These are phyloP conservation scores for Pascua guehoae DNA, from an alignment of 1,284 basidiomycete species.

Conservation along the genomic window DNA sequence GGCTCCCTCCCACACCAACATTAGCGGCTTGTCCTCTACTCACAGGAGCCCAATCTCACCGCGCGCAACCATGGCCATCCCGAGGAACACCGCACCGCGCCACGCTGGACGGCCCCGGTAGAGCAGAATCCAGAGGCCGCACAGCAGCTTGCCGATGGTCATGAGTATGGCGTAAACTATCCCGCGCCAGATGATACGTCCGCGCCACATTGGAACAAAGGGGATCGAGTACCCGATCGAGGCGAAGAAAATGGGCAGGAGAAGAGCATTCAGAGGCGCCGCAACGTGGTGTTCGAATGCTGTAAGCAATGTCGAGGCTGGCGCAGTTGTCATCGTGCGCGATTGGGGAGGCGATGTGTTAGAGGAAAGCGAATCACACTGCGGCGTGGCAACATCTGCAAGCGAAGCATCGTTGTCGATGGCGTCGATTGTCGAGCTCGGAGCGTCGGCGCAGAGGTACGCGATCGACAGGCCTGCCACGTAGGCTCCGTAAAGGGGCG, in stretches of 20 bases:
- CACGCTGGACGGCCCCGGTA: slow-evolving; percentile 20
- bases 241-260: slow-evolving; percentile 58
- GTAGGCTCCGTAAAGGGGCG: slow-evolving; percentile 53
- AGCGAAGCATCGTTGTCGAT: too few species aligned
- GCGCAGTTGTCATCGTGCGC: too few species aligned
- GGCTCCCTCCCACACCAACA: too few species aligned
- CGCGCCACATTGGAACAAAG: slow-evolving; percentile 54
- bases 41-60: slow-evolving; percentile 57
- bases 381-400: too few species aligned
- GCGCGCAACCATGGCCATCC: slow-evolving; percentile 55
- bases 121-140: slow-evolving; percentile 46
- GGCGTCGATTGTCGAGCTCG: not conserved
- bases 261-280: slow-evolving; percentile 46
- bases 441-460: slow-evolving; percentile 22
- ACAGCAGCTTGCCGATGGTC: slow-evolving; percentile 53
- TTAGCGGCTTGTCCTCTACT: slow-evolving; percentile 16
- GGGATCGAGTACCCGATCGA: slow-evolving; percentile 59
- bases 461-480: slow-evolving; percentile 48
- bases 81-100: slow-evolving; percentile 42
- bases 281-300: slow-evolving; percentile 46
- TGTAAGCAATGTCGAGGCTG: slow-evolving; percentile 13
- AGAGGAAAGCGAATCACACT: too few species aligned
- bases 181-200: slow-evolving; percentile 55
- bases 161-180: slow-evolving; percentile 55
- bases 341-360: too few species aligned